Conservation (phyloP, 768 basidiomycete genomes). For the Russula abietina region DNA sequence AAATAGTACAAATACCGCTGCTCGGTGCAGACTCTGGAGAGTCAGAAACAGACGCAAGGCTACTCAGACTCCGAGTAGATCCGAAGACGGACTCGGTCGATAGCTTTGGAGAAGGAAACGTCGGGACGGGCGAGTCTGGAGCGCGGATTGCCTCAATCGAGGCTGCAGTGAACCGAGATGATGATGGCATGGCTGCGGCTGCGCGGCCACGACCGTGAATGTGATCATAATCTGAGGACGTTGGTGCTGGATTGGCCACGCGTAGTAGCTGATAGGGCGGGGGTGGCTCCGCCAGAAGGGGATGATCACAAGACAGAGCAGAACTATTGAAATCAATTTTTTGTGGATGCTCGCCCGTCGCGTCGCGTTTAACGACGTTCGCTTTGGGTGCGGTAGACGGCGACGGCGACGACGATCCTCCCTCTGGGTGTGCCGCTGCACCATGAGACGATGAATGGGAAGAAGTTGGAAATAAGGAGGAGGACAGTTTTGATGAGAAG, state of each 20-base stretch:
- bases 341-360: background rate
- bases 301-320: background rate
- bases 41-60: slow-evolving; percentile 5
- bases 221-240: background rate
- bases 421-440: no score
- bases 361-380: no score
- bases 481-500: slow-evolving; percentile 10
- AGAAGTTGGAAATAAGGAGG: background rate
- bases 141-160: slow-evolving; percentile 24
- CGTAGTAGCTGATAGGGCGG: slow-evolving; percentile 17
- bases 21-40: no score
- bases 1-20: background rate
- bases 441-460: background rate
- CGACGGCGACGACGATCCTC: background rate
- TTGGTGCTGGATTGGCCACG: slow-evolving; percentile 9
- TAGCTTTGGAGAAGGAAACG: slow-evolving; percentile 12
- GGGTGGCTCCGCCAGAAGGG: slow-evolving; percentile 5
- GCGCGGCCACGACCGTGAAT: background rate
- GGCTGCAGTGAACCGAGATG: slow-evolving; percentile 5
- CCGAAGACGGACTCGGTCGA: slow-evolving; percentile 19
- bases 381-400: no score
- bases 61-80: slow-evolving; percentile 15
- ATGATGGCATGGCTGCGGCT: background rate
- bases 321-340: no score
- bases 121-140: slow-evolving; percentile 22